Evolutionary conservation across 352 stramenopile species (phyloP).

Genomic region (Blastocystis sp.): DNA sequence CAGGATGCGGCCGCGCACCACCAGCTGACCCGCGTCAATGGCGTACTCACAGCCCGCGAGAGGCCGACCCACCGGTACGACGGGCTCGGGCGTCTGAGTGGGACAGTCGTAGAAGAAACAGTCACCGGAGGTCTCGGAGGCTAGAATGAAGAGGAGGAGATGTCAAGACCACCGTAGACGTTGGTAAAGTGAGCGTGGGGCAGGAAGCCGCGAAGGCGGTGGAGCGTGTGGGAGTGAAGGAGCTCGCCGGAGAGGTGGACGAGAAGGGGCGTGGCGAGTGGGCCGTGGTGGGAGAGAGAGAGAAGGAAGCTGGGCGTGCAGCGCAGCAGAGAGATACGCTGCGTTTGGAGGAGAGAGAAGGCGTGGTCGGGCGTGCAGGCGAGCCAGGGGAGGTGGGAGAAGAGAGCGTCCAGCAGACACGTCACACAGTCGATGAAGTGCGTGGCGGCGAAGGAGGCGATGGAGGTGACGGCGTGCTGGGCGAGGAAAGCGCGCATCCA

Average conservation of each 20-base stretch:
- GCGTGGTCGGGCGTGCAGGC: not conserved
- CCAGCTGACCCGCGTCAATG: not conserved
- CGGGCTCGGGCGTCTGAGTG: not conserved
- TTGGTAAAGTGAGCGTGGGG: constrained; percentile 2
- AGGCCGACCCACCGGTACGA: not conserved
- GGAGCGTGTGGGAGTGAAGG: not conserved
- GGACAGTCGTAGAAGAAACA: constrained; percentile 2
- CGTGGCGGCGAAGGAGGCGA: not conserved
- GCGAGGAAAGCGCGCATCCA: not conserved
- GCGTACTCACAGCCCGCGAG: not conserved
- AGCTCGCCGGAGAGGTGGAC: constrained; percentile 8
- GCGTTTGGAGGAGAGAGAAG: not conserved
- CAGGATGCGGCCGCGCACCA: not conserved
- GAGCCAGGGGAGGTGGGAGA: too few species aligned
- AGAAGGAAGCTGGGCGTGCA: not conserved
- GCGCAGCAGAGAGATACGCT: not conserved
- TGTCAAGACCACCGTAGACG: not conserved
- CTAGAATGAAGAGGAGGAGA: not conserved
- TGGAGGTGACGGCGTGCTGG: not conserved
- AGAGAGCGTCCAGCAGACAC: not conserved
- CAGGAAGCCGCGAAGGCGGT: not conserved
- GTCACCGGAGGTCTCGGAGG: not conserved
- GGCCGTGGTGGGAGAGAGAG: not conserved
- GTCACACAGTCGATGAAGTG: constrained; percentile 7
- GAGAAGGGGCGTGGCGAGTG: not conserved